Base-by-base conservation (phyloP, 2,329 filamentous ascomycete genomes). In the Venturiaceae sp. region DNA sequence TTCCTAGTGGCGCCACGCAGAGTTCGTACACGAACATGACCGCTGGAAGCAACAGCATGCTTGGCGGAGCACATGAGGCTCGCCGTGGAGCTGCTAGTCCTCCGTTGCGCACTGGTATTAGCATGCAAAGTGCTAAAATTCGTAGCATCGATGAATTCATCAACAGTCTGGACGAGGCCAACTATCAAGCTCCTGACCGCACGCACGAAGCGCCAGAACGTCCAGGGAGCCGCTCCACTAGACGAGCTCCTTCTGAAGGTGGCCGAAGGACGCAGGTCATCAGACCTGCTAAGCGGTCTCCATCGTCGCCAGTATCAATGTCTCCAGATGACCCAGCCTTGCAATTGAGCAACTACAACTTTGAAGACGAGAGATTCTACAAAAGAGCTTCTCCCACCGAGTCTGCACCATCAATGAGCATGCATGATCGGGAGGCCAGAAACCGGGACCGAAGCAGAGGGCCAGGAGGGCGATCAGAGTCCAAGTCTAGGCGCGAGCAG, bases 261-360 rank as follows among this genome's bases (percentile, higher is more conserved):
- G 88, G 88, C 21, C 82, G 88, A 62, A 80, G 80, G 26, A 79
- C 82, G 47, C 82, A 86, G 23, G 86, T 85, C 63, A 90, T 87
- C 62, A 87, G 84, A 67, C 83, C 87, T 19, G 83, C 85, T 13
- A 95, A 96, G 72, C 81, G 88, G 23, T 96, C 92, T 1, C 92
- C 92, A 0, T 95, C 90, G 1, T 96, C 92, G 0, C 92, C 92
- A 0, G 81, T 96, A 1, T 90, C 92, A 3, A 96, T 96, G 92
- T 95, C 92, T 3, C 91, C 91, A 0, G 90, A 96, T 65, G 91
- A 96, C 66, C 72, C 76, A 19, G 73, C 72, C 3, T 66, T 75
- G 13, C 69, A 69, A 69, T 89, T 60, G 67, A 73, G 54, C 30
- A 74, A 79, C 23, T 76, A 78, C 30, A 76, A 78, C 36, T 44